Evolutionary conservation across 2,329 filamentous ascomycete genomes (phyloP).

Genomic region (Neospermospora avenae): DNA sequence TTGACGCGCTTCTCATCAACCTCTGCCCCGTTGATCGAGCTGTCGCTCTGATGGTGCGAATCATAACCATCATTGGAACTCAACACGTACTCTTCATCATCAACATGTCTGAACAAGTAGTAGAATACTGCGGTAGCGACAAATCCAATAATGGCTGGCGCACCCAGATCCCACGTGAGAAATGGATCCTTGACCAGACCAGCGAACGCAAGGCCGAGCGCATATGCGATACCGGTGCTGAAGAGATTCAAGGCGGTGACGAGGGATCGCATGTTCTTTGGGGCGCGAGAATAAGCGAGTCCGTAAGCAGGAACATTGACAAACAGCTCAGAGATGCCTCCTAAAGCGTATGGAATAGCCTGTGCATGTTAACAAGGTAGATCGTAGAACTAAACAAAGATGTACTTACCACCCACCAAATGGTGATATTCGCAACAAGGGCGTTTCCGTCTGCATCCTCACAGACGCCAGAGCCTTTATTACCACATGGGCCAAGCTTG

Average conservation of each 20-base stretch:
- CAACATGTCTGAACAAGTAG: conserved; percentile 46
- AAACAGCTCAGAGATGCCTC: conserved; percentile 51
- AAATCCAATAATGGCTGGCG: conserved; percentile 44
- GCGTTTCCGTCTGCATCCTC: conserved; percentile 25
- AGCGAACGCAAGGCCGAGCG: conserved; percentile 44
- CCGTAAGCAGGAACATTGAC: conserved; percentile 50
- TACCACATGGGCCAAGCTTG: conserved; percentile 56
- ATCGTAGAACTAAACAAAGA: too few species aligned
- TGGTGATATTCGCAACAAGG: conserved; percentile 40
- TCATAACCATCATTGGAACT: conserved; percentile 34
- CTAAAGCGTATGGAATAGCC: conserved; percentile 48
- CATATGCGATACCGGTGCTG: conserved; percentile 45
- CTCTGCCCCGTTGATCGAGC: not conserved
- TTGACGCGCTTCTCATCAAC: not conserved
- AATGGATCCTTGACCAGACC: conserved; percentile 47
- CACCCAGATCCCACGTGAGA: conserved; percentile 49
- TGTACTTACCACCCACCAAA: conserved; percentile 48
- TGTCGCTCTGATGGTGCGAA: not conserved
- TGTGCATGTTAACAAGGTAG: too few species aligned
- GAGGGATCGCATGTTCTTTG: conserved; percentile 49
- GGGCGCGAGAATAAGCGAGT: conserved; percentile 50
- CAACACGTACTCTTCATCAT: conserved; percentile 44
- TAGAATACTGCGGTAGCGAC: conserved; percentile 45
- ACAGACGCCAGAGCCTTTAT: conserved; percentile 29
- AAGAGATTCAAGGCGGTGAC: conserved; percentile 50